These are phyloP conservation scores for Chiua virens DNA, from an alignment of 768 basidiomycete species.

Conservation along the genomic window DNA sequence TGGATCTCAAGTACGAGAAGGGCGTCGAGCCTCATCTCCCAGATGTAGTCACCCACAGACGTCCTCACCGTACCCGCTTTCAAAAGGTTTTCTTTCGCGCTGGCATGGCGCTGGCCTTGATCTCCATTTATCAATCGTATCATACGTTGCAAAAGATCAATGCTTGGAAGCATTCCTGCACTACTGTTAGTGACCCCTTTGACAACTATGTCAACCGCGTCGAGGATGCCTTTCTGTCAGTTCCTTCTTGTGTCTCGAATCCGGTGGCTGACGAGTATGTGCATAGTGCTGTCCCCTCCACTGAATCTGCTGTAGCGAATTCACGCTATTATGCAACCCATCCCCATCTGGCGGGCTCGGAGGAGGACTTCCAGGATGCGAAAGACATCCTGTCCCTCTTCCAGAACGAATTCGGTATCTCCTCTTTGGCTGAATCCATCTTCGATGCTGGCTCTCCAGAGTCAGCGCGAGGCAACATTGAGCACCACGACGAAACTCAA, in stretches of 20 bases:
- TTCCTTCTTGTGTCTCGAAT: background rate
- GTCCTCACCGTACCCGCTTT: background rate
- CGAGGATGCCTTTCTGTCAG: constrained; percentile 39
- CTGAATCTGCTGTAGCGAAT: constrained; percentile 55
- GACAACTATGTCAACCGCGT: constrained; percentile 14
- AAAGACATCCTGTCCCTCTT: constrained; percentile 66
- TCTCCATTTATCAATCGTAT: constrained; percentile 11
- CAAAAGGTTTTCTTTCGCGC: constrained; percentile 4
- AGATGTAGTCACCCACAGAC: constrained; percentile 1
- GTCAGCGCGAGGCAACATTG: constrained; percentile 69
- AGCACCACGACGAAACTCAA: constrained; percentile 45
- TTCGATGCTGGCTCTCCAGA: constrained; percentile 68
- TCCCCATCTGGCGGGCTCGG: constrained; percentile 71
- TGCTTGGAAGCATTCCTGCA: constrained; percentile 10
- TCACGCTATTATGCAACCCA: constrained; percentile 62
- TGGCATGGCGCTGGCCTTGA: constrained; percentile 3
- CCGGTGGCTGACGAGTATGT: background rate
- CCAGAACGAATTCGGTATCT: constrained; percentile 61
- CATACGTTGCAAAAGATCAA: constrained; percentile 3
- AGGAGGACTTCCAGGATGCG: constrained; percentile 61
- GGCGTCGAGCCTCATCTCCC: constrained; percentile 7
- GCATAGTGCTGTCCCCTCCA: constrained; percentile 53
- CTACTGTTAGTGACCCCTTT: constrained; percentile 1
- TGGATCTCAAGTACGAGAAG: constrained; percentile 18
- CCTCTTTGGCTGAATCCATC: constrained; percentile 45